Evolutionary conservation across 108 stramenopile genomes (phyloP).

Genomic region (Tribonema minus): DNA sequence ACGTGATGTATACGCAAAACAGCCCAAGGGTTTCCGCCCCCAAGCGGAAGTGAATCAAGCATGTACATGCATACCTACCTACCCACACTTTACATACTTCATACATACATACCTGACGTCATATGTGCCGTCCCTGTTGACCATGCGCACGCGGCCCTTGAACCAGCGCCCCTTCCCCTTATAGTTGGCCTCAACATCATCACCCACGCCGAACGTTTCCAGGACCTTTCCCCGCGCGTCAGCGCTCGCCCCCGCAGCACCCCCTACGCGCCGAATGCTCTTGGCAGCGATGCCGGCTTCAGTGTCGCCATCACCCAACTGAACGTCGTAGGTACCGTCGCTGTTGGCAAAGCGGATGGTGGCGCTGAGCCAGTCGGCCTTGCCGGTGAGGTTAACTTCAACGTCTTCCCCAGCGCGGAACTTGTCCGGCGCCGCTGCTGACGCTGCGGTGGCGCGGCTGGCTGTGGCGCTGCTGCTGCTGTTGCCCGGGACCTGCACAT

Average conservation of each 20-base stretch:
- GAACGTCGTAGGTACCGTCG: slow-evolving; percentile 60
- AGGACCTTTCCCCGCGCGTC: no score
- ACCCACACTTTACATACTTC: no score
- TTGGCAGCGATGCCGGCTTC: neutral
- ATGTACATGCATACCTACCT: no score
- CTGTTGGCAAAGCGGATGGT: slow-evolving; percentile 28
- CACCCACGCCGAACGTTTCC: no score
- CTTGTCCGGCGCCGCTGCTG: no score
- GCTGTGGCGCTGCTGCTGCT: no score
- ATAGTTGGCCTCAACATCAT: neutral
- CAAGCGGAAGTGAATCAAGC: no score
- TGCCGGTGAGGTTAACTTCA: neutral
- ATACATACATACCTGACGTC: no score
- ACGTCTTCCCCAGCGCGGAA: neutral
- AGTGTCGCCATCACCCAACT: slow-evolving; percentile 3
- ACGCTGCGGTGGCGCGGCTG: no score
- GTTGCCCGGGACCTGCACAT: no score
- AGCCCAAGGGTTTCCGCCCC: no score
- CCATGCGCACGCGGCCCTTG: slow-evolving; percentile 37
- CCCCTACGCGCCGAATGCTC: neutral
- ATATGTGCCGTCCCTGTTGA: slow-evolving; percentile 54
- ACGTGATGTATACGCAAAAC: no score
- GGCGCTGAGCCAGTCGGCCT: slow-evolving; percentile 42
- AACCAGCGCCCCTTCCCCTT: slow-evolving; percentile 28
- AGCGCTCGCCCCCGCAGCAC: neutral